Base-by-base conservation (phyloP, 2,329 filamentous ascomycete species). In the Colletotrichum viniferum region DNA sequence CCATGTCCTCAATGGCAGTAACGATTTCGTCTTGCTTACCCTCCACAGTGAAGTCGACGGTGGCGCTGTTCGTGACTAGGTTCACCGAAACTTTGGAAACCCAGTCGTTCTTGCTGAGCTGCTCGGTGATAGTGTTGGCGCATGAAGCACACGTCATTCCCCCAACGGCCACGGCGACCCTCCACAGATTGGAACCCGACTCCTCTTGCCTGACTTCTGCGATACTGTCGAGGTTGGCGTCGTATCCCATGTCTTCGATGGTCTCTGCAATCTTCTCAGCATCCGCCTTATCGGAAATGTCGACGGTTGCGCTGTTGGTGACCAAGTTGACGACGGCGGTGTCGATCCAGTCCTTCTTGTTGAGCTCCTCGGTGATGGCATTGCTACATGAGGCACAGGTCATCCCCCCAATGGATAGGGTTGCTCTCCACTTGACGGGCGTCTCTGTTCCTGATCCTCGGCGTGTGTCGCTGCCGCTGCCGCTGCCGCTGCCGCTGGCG, bases 141-240 rank as follows among this genome's bases (percentile, higher is more conserved):
- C 94, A 96, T 14, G 92, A 89, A 16, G 92, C 91, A 81, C 94
- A 95, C 5, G 92, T 94, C 93, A 96, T 95, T 72, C 94, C 94
- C 32, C 89, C 91, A 52, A 96, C 88, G 32, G 92, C 90, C n/a
- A 92, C 77, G 1, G 85, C 88, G 3, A 87, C 89, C 61, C 87
- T 84, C 87, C 88, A 92, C n/a, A 79, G 83, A 16, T 86, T 83
- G 52, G 87, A 79, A 21, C 90, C 81, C 21, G 86, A 81, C 72
- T 89, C 86, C 12, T 85, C 83, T 75, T 86, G 81, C 55, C 88
- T 82, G 7, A 88, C 78, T 30, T 85, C 82, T 28, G 85, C 79
- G 13, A 90, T 84, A 34, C 87, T 87, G 78, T 91, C 89, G 16
- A 95, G 82, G 0, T 88, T 84, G 32, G 91, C 92, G 38, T 93